Evolutionary conservation across 306 rosid genomes (phyloP), one percentile per base, ranked within the genome.

Genomic region (Vigna nakashimae): DNA sequence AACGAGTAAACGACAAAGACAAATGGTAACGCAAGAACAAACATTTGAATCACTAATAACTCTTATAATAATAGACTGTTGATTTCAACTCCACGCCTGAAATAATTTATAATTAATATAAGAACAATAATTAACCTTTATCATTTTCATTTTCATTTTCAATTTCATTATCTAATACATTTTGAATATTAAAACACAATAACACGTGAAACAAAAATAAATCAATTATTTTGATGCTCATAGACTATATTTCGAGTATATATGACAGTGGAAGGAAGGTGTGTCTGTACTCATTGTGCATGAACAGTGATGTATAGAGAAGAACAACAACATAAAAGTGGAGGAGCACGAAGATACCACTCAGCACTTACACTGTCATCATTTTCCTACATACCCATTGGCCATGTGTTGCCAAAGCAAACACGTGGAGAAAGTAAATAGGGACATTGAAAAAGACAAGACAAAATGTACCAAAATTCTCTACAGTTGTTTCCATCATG

Each of bases 1-100:
- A 26, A 2, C 3, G 3, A 3, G 2, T 0, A 1, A 1, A 26
- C 3, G 0, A 26, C 3, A 26, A 26, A 0, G 0, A 26, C 3
- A 2, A 26, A 26, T 0, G 28, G 0, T 26, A 26, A 2, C 2
- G 2, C 2, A 24, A 24, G 26, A 24, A 1, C 26, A 1, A 24
- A 24, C 2, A 1, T 24, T 24, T 24, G 26, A 24, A 24, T 24
- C 26, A 24, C 26, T 24, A 24, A 24, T 2, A 24, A 24, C 28
- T 2, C 3, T 0, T 24, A 24, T 0, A 1, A 24, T 0, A 24
- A 1, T 1, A 24, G 0, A 24, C 2, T 0, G 0, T 24, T 24
- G 28, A 1, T 0, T 0, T 0, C 28, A 24, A 24, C 28, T 0
- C 28, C 28, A 24, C 28, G 2, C 22, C 22, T 20, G 0, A 26